Evolutionary conservation across 257 asterid species (phyloP), one percentile per base, ranked within the genome.

Genomic region (Jasminum sambac): DNA sequence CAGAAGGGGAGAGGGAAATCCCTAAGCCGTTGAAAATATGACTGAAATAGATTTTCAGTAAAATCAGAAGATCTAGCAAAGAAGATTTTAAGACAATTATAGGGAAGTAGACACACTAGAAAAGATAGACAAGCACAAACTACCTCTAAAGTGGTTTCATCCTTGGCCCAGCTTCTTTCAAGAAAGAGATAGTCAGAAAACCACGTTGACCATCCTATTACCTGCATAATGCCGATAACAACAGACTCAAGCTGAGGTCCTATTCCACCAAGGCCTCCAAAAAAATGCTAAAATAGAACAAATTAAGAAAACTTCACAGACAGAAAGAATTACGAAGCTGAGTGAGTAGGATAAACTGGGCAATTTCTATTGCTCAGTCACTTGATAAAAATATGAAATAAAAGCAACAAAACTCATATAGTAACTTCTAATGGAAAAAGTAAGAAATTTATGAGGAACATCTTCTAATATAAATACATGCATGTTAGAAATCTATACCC

Each of bases 131-230:
- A 68, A 8, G 12, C 50, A 44, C 36, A 2, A 7, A 1, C 52
- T 89, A 94, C 97, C 96, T 91, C 89, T 66, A 95, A 75, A 17
- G 94, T 91, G 80, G 24, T 76, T 81, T 95, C 98, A 83, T 95
- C 99, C 76, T 79, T 91, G 48, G 93, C 95, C 99, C 98, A 95
- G 76, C 78, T 91, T 84, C 99, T 89, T 84, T 95, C 99, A 77
- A 95, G 99, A 81, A 89, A 95, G 63, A 95, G 90, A 81, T 95
- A 88, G 72, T 88, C 96, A 52, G 96, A 84, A 74, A 95, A 95
- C 99, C 99, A 95, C 99, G 91, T 95, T 63, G 99, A 91, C 97
- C 98, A 95, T 64, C 98, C 99, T 67, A 95, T 87, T 71, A 95
- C 99, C 98, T 95, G 78, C 87, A 86, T 34, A 82, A 46, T 11